These are phyloP conservation scores for Phytophthora pluvialis DNA, from an alignment of 352 stramenopile genomes.

Conservation along the genomic window DNA sequence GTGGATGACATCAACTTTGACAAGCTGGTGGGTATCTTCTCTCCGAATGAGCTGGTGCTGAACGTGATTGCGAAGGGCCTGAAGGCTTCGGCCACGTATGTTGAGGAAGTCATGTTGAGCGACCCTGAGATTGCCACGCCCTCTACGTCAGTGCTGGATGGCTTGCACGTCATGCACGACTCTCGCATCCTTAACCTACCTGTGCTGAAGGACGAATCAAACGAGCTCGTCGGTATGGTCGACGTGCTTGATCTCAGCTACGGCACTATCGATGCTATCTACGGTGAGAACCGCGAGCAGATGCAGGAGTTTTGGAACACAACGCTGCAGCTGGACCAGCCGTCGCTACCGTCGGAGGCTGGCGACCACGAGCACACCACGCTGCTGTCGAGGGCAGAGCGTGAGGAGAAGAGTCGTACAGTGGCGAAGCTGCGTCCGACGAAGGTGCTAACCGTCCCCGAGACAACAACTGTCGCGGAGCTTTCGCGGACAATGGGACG, in stretches of 20 bases:
- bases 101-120: constrained; percentile 93
- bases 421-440: constrained; percentile 82
- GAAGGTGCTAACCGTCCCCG: constrained; percentile 89
- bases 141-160: constrained; percentile 79
- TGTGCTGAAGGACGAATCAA: constrained; percentile 68
- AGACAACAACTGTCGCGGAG: constrained; percentile 85
- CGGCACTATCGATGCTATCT: constrained; percentile 89
- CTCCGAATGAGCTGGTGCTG: constrained; percentile 97
- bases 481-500: constrained; percentile 89
- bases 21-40: constrained; percentile 95
- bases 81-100: constrained; percentile 85
- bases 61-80: constrained; percentile 95
- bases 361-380: constrained; percentile 60
- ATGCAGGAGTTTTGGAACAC: constrained; percentile 93
- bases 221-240: constrained; percentile 80
- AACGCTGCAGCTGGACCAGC: constrained; percentile 81
- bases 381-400: constrained; percentile 58
- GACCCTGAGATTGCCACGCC: constrained; percentile 82
- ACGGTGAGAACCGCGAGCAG: constrained; percentile 86
- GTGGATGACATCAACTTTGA: constrained; percentile 90
- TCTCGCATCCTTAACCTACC: constrained; percentile 85
- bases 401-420: constrained; percentile 78
- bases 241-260: constrained; percentile 89
- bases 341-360: constrained; percentile 41
- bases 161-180: constrained; percentile 91